Evolutionary conservation across 257 asterid genomes (phyloP).

Genomic region (Plantago elongata): DNA sequence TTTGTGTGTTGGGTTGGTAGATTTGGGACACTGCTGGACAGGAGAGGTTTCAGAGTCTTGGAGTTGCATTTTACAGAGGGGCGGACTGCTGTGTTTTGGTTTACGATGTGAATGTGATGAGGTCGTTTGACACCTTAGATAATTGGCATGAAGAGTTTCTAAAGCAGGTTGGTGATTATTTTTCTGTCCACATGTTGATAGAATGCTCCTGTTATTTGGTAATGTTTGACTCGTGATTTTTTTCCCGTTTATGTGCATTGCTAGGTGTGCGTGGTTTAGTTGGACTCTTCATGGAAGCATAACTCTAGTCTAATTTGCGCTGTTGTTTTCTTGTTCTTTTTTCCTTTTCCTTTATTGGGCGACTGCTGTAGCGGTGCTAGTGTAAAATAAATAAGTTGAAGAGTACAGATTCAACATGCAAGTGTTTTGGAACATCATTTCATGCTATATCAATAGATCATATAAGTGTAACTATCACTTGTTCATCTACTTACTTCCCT

Average conservation of each 20-base stretch:
- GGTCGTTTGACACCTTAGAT: conserved; percentile 87
- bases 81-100: conserved; percentile 95
- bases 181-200: background rate
- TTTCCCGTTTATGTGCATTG: background rate
- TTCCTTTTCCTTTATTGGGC: too few species aligned
- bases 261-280: background rate
- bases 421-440: background rate
- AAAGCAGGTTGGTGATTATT: conserved; percentile 59
- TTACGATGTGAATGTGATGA: conserved; percentile 85
- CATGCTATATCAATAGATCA: background rate
- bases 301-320: background rate
- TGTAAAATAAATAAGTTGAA: too few species aligned
- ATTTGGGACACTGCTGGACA: conserved; percentile 99
- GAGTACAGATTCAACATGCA: background rate
- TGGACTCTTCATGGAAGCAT: background rate
- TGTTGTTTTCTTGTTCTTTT: background rate
- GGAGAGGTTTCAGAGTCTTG: conserved; percentile 97
- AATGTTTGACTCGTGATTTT: background rate
- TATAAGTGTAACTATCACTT: background rate
- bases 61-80: conserved; percentile 95
- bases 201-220: too few species aligned
- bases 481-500: background rate
- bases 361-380: too few species aligned
- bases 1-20: conserved; percentile 35
- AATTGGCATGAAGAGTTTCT: conserved; percentile 98